Percentiles rank a stretch among this genome's conserved stretches.
Conservation (phyloP, 106 monocot species). For the Hemerocallis citrina region DNA sequence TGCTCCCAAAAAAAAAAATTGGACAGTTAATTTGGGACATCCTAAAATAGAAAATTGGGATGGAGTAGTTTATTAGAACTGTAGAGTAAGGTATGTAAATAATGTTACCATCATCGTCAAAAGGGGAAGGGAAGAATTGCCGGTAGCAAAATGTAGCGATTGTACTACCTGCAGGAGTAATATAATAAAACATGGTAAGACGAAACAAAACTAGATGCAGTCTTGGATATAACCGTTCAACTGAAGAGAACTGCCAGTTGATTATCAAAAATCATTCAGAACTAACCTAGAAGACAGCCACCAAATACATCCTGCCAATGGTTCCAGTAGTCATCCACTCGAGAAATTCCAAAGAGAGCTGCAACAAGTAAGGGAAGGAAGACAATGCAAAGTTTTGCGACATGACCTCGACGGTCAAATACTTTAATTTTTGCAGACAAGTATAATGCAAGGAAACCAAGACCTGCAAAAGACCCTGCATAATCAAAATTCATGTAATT, state of each 20-base stretch:
- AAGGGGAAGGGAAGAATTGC: constrained; percentile 73
- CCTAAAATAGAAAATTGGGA: no score
- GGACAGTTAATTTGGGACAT: no score
- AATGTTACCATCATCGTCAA: constrained; percentile 43
- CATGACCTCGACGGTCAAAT: constrained; percentile 63
- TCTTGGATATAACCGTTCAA: not conserved
- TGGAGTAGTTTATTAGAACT: no score
- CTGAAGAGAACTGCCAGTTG: not conserved
- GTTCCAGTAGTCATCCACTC: constrained; percentile 74
- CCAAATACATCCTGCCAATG: constrained; percentile 87
- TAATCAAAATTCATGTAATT: not conserved
- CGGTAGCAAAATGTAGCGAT: constrained; percentile 59
- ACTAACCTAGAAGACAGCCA: constrained; percentile 71
- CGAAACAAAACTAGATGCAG: not conserved
- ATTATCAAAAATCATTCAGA: not conserved
- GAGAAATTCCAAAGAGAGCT: constrained; percentile 55
- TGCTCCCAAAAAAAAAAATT: no score
- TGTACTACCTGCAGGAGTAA: constrained; percentile 29
- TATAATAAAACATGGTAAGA: not conserved
- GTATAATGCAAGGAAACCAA: constrained; percentile 61
- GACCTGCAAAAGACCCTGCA: constrained; percentile 76
- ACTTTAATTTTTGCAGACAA: constrained; percentile 53
- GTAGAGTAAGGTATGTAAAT: not conserved
- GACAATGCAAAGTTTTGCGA: constrained; percentile 67
- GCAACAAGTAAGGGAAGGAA: constrained; percentile 52